Base-by-base conservation (phyloP, 805 yeast genomes). In the Wickerhamiella vanderwaltii region DNA sequence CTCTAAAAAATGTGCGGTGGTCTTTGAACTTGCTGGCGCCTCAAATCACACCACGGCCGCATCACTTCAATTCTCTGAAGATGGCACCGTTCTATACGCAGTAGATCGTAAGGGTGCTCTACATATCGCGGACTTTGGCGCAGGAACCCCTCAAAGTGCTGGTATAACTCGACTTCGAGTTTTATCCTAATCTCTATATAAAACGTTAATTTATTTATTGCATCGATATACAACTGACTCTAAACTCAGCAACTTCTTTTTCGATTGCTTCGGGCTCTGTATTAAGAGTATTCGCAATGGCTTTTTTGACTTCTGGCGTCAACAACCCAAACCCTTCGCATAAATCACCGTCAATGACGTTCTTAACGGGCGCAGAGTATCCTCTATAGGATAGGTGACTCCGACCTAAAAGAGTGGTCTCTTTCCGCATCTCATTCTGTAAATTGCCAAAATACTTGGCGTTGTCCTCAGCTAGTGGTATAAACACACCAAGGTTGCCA, bases 341-440 rank as follows among this genome's bases (percentile, higher is more conserved):
- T 12, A 83, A 63, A 55, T 91, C 97, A 7, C 98, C 98, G 60
- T 91, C 96, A 30, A 91, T 68, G 2, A 81, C 76, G 38, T 74
- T 70, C 48, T 76, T 78, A 2, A 69, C 72, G 0, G 96, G 95
- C n/a, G 73, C 75, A 56, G 84, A 85, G 53, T 79, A 80, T 40
- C 96, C 70, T 43, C 96, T 63, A 56, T 69, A 87, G 43, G 70
- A 71, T 47, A 72, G 45, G 44, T 77, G 82, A 47, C 79, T 80
- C 43, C 91, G 67, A 0, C 79, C 88, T 2, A 77, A 65, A n/a
- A 75, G 43, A 3, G 69, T 57, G 16, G 55, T 11, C 5, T 44
- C 45, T 18, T 46, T 43, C 6, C 53, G 52, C 50, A 46, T 57
- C 53, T 61, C 56, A 6, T 59, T 56, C 51, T 84, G 82, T 24